Percentiles rank a stretch among this genome's conserved stretches.
phyloP scores from a whole-genome alignment of 106 monocot genomes.

The Acorus gramineus region DNA sequence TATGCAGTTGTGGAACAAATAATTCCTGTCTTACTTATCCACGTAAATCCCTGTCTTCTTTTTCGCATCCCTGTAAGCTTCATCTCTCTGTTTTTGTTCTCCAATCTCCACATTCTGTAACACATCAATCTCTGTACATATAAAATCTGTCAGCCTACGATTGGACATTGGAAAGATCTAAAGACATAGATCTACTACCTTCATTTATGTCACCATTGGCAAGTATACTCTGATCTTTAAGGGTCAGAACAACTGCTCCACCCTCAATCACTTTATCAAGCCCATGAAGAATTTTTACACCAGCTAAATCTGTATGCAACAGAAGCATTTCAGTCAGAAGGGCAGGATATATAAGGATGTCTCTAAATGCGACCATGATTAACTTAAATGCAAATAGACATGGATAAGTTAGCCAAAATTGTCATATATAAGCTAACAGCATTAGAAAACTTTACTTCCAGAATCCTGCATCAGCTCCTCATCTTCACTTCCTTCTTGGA shows the following conservation, averaged over 20 bases:
- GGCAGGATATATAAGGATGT: neutral
- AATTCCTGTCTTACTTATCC: conserved; percentile 48
- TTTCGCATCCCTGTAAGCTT: conserved; percentile 74
- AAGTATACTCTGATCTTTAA: conserved; percentile 91
- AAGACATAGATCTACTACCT: conserved; percentile 27
- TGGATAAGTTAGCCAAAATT: no score
- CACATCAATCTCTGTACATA: conserved; percentile 62
- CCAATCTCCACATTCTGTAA: conserved; percentile 99
- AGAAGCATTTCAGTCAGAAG: neutral
- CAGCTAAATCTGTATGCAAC: conserved; percentile 60
- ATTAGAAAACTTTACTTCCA: conserved; percentile 22
- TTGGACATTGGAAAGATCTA: neutral
- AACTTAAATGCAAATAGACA: no score
- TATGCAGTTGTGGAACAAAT: no score
- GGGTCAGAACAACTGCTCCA: conserved; percentile 89
- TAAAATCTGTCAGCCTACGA: neutral
- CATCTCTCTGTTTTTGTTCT: conserved; percentile 84
- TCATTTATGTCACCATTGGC: conserved; percentile 84
- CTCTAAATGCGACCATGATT: no score
- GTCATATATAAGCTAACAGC: neutral
- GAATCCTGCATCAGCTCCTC: conserved; percentile 24
- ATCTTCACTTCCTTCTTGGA: conserved; percentile 62
- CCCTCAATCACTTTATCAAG: conserved; percentile 96
- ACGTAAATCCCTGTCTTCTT: conserved; percentile 62
- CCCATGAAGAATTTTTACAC: conserved; percentile 90